Evolutionary conservation across 2,329 filamentous ascomycete genomes (phyloP).

Genomic region (Pseudonectria foliicola): DNA sequence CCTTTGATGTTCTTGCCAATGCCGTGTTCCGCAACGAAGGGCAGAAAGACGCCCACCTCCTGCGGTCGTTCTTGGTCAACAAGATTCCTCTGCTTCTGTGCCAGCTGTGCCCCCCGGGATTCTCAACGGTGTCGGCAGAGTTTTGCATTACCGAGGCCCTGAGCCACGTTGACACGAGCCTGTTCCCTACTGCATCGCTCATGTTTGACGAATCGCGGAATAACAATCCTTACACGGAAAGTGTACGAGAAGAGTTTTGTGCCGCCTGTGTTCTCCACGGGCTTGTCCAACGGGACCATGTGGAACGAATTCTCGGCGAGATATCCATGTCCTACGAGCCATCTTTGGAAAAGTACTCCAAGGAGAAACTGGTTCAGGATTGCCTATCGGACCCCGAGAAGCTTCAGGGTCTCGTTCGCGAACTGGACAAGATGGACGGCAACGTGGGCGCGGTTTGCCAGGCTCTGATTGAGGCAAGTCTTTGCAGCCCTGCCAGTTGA

Average conservation of each 20-base stretch:
- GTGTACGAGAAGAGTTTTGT: constrained; percentile 65
- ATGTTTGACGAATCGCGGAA: constrained; percentile 55
- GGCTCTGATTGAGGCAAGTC: constrained; percentile 62
- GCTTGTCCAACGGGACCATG: constrained; percentile 70
- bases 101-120: constrained; percentile 56
- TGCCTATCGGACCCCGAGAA: constrained; percentile 70
- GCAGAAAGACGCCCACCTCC: constrained; percentile 56
- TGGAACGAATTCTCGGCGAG: constrained; percentile 75
- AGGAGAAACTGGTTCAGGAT: constrained; percentile 70
- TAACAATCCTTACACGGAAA: constrained; percentile 51
- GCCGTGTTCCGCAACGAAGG: constrained; percentile 63
- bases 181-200: constrained; percentile 55
- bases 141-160: constrained; percentile 66
- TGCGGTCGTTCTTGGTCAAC: constrained; percentile 80
- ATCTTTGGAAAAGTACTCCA: constrained; percentile 64
- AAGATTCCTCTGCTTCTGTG: constrained; percentile 50
- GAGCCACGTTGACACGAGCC: constrained; percentile 71
- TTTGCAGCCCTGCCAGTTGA: not conserved
- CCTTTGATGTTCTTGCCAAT: constrained; percentile 86
- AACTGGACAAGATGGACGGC: constrained; percentile 84
- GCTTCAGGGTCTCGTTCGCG: constrained; percentile 67
- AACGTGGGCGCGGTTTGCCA: constrained; percentile 82
- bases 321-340: constrained; percentile 75
- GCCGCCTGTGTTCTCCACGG: constrained; percentile 85
- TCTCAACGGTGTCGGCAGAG: constrained; percentile 65